Percentiles rank a stretch among this genome's conserved stretches.
Conservation (phyloP, 805 yeast species). For the Pichia pseudocactophila region DNA sequence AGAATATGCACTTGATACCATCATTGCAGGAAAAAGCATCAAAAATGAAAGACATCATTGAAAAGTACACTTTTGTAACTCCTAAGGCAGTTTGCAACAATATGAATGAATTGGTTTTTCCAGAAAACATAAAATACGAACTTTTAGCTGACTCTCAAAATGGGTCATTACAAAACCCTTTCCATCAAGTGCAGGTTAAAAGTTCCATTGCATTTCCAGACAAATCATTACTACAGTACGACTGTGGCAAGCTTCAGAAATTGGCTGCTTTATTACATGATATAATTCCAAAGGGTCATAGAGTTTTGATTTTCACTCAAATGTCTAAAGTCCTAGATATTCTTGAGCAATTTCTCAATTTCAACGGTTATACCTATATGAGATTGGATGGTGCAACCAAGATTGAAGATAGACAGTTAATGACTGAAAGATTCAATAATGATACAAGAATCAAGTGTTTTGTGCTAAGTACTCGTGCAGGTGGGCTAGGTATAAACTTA, state of each 20-base stretch:
- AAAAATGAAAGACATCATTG: conserved; percentile 43
- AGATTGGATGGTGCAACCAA: conserved; percentile 96
- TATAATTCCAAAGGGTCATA: conserved; percentile 77
- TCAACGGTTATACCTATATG: conserved; percentile 90
- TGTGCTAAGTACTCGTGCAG: conserved; percentile 90
- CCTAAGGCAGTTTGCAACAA: conserved; percentile 79
- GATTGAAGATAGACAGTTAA: conserved; percentile 89
- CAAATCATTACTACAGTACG: conserved; percentile 82
- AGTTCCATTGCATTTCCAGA: conserved; percentile 94
- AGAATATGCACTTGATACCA: conserved; percentile 30
- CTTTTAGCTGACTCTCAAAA: conserved; percentile 24
- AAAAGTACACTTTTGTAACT: conserved; percentile 76
- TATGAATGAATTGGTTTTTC: conserved; percentile 45
- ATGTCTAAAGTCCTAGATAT: conserved; percentile 96
- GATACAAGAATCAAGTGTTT: conserved; percentile 84
- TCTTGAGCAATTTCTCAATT: conserved; percentile 84
- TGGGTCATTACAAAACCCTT: conserved; percentile 34
- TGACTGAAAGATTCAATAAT: conserved; percentile 87
- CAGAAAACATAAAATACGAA: conserved; percentile 28
- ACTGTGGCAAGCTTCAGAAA: conserved; percentile 92
- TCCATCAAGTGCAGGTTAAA: conserved; percentile 79
- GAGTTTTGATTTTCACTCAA: conserved; percentile 93
- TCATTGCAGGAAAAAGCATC: conserved; percentile 34
- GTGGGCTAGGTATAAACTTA: conserved; percentile 94
- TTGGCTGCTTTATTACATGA: conserved; percentile 68